Conservation (phyloP, 495 filamentous ascomycete genomes). For the Umbilicaria muhlenbergii region DNA sequence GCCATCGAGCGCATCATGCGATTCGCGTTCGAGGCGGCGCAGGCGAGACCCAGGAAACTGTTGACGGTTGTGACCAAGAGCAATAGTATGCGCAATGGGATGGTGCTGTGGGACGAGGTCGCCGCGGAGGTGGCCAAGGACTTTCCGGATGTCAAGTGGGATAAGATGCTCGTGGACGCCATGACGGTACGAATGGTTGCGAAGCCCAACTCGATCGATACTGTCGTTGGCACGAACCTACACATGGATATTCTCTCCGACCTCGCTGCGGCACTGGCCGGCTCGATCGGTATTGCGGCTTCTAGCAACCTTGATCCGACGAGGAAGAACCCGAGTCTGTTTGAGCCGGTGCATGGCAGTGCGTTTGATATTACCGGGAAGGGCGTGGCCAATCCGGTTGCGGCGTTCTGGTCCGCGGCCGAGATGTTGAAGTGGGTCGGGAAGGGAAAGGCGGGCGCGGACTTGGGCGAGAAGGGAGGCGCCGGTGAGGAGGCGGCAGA, state of each 20-base stretch:
- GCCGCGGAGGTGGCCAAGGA: constrained; percentile 27
- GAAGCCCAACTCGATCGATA: constrained; percentile 34
- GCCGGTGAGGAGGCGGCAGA: constrained; percentile 26
- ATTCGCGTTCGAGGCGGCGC: constrained; percentile 36
- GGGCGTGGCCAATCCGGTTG: constrained; percentile 54
- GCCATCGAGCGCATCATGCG: constrained; percentile 38
- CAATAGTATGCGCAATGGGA: constrained; percentile 38
- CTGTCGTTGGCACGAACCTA: constrained; percentile 37
- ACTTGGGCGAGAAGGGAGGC: too few relatives aligned
- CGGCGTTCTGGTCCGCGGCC: constrained; percentile 48
- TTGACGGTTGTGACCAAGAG: constrained; percentile 39
- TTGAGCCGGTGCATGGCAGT: constrained; percentile 48
- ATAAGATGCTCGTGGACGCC: constrained; percentile 44
- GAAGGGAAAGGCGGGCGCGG: constrained; percentile 12
- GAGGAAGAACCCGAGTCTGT: constrained; percentile 41
- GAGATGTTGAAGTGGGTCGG: constrained; percentile 54
- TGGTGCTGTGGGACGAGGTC: constrained; percentile 40
- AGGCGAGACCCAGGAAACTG: constrained; percentile 29
- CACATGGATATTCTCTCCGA: constrained; percentile 41
- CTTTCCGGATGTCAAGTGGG: constrained; percentile 33
- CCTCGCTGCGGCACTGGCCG: constrained; percentile 36
- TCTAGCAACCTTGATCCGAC: constrained; percentile 47
- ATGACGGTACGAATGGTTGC: constrained; percentile 40
- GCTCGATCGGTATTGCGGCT: constrained; percentile 37
- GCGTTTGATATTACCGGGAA: constrained; percentile 56